Evolutionary conservation across 345 rosid genomes (phyloP).

Genomic region (Psidium friedrichsthalianum): DNA sequence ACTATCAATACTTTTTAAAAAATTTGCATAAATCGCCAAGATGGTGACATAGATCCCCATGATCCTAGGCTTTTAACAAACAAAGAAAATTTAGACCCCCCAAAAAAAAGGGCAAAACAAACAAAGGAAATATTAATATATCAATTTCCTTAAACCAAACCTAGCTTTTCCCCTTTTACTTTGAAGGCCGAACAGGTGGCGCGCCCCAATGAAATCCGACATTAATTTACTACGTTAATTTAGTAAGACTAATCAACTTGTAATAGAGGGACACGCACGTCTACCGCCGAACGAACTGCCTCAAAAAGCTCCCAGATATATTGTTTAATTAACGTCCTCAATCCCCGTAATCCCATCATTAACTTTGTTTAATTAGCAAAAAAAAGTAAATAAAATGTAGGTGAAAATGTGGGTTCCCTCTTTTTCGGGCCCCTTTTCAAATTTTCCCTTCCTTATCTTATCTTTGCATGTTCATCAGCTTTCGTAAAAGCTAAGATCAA

Average conservation of each 20-base stretch:
- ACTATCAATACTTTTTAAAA: not conserved
- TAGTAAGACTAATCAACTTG: not conserved
- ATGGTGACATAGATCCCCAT: not conserved
- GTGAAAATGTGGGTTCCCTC: not conserved
- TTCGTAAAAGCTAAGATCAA: not conserved
- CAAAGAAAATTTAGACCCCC: not conserved
- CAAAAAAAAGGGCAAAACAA: too few relatives aligned
- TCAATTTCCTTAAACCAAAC: not conserved
- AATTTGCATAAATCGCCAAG: not conserved
- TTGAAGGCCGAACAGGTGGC: not conserved
- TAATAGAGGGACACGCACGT: not conserved
- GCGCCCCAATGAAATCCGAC: not conserved
- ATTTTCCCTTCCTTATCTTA: not conserved
- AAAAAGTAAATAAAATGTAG: not conserved
- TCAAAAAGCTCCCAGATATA: constrained; percentile 4
- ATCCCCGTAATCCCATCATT: not conserved
- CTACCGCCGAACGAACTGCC: constrained; percentile 6
- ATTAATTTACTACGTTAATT: not conserved
- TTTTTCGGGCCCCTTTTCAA: not conserved
- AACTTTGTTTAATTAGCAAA: not conserved
- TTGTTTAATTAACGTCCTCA: not conserved
- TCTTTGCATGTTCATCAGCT: not conserved
- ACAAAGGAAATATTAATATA: not conserved
- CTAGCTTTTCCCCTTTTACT: not conserved
- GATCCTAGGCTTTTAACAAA: not conserved